Conservation (phyloP, 2,329 filamentous ascomycete genomes). For the Neofusicoccum parvum region DNA sequence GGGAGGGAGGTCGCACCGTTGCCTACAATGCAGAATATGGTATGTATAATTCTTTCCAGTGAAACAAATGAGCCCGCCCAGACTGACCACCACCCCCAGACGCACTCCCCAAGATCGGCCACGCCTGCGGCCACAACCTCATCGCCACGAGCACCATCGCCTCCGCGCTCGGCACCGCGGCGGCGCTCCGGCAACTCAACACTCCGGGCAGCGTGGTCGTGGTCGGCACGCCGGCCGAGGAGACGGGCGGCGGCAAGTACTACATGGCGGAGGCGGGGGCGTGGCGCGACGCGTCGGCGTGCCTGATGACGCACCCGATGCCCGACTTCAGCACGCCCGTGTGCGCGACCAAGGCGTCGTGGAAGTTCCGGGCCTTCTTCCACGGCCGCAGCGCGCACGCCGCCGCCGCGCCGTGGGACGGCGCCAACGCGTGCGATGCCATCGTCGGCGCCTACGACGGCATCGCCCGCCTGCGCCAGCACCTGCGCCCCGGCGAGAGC, state of each 20-base stretch:
- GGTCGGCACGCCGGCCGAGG: slow-evolving; percentile 52
- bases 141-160: slow-evolving; percentile 45
- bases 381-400: slow-evolving; percentile 44
- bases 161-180: slow-evolving; percentile 40
- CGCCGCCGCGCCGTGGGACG: slow-evolving; percentile 35
- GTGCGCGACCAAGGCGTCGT: slow-evolving; percentile 49
- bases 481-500: slow-evolving; percentile 43
- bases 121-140: slow-evolving; percentile 51
- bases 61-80: too few species aligned
- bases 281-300: slow-evolving; percentile 40
- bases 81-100: slow-evolving; percentile 27
- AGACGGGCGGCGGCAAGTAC: slow-evolving; percentile 50
- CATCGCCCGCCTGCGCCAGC: slow-evolving; percentile 41
- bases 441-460: slow-evolving; percentile 26
- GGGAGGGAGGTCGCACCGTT: slow-evolving; percentile 50
- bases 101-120: slow-evolving; percentile 45
- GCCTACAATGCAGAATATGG: slow-evolving; percentile 47
- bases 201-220: slow-evolving; percentile 41
- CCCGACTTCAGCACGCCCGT: slow-evolving; percentile 50
- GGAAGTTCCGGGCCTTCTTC: slow-evolving; percentile 37
- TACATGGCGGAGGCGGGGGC: slow-evolving; percentile 47
- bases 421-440: slow-evolving; percentile 36
- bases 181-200: slow-evolving; percentile 30
- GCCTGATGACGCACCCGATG: slow-evolving; percentile 41
- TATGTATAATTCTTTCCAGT: slow-evolving; percentile 3